phyloP scores from a whole-genome alignment of 129 eudicot species.

The Centrapalus pauciflorus region DNA sequence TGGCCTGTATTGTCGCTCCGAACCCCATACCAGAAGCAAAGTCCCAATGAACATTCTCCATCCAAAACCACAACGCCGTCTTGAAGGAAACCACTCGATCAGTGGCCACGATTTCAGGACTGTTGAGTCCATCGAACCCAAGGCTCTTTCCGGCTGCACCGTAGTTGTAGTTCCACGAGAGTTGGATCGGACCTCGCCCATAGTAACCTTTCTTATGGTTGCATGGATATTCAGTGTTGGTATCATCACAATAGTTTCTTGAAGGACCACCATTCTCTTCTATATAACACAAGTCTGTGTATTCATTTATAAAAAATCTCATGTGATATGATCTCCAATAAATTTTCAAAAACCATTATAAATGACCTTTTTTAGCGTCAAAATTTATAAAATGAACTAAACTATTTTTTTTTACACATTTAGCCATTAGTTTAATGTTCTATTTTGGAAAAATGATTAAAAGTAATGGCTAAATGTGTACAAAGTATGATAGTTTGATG shows the following conservation, averaged over 20 bases:
- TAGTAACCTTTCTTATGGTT: slow-evolving; percentile 13
- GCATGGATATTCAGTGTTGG: slow-evolving; percentile 15
- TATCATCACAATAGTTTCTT: slow-evolving; percentile 10
- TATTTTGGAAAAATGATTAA: no score
- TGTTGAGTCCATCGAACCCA: slow-evolving; percentile 23
- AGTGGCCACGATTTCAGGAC: slow-evolving; percentile 24
- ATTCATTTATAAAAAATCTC: background rate
- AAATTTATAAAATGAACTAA: no score
- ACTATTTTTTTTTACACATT: no score
- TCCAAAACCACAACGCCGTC: slow-evolving; percentile 31
- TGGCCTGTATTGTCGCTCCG: slow-evolving; percentile 19
- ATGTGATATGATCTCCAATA: background rate
- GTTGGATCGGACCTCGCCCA: slow-evolving; percentile 25
- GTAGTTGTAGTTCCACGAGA: slow-evolving; percentile 31
- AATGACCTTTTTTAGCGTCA: no score
- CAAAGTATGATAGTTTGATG: no score
- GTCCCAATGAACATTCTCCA: slow-evolving; percentile 14
- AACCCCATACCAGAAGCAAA: slow-evolving; percentile 27
- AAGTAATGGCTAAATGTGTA: no score
- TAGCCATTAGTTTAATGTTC: no score
- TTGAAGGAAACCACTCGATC: slow-evolving; percentile 18
- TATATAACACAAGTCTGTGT: slow-evolving; percentile 22
- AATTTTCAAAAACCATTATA: no score
- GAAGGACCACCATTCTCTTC: slow-evolving; percentile 17
- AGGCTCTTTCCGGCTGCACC: slow-evolving; percentile 26